Evolutionary conservation across 352 stramenopile species (phyloP).

Genomic region (Phytopythium sindhum): DNA sequence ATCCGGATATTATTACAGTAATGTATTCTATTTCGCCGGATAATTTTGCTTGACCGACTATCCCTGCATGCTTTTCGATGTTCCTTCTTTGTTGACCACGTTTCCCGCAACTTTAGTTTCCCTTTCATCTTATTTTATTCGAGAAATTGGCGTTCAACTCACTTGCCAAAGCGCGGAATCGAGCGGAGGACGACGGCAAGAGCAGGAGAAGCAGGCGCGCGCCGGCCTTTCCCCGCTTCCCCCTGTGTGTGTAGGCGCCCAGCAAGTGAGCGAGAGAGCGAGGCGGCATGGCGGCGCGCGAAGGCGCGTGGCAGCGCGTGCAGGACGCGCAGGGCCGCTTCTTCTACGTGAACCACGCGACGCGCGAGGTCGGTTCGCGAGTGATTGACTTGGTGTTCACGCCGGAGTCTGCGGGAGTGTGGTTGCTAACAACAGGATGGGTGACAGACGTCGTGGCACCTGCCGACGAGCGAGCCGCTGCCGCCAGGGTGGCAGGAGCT

Average conservation of each 20-base stretch:
- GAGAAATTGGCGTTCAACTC: not conserved
- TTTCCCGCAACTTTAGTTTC: not conserved
- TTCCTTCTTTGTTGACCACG: too few species aligned
- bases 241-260: not conserved
- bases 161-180: not conserved
- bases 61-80: too few species aligned
- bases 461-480: conserved; percentile 64
- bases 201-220: not conserved
- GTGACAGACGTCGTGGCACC: conserved; percentile 73
- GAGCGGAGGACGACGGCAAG: not conserved
- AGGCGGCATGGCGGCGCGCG: conserved; percentile 24
- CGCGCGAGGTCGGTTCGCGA: conserved; percentile 51
- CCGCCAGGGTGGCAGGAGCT: conserved; percentile 79
- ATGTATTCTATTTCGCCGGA: not conserved
- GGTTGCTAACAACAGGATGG: not conserved
- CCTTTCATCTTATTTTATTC: not conserved
- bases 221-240: not conserved
- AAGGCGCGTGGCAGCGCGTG: conserved; percentile 70
- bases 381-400: too few species aligned
- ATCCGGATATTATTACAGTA: too few species aligned
- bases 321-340: conserved; percentile 77
- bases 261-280: not conserved
- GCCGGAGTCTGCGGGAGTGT: too few species aligned
- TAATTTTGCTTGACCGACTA: not conserved
- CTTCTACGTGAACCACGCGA: conserved; percentile 86